Evolutionary conservation across 116 monocot genomes (phyloP).

Genomic region (Posidonia oceanica): DNA sequence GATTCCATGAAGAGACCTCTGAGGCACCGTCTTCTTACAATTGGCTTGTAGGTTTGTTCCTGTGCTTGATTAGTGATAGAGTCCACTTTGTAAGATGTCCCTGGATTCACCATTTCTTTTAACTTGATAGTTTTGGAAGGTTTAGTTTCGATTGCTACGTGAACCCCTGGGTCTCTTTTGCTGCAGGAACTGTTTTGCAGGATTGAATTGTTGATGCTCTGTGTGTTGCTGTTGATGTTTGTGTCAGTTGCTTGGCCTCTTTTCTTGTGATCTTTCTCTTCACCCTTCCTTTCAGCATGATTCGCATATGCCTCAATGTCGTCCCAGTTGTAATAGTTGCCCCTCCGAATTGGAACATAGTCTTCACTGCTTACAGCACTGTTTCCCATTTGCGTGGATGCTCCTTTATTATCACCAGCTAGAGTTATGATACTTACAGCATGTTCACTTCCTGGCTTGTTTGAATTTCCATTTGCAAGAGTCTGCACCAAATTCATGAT

Average conservation of each 20-base stretch:
- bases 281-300: too few species aligned
- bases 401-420: slow-evolving; percentile 69
- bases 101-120: slow-evolving; percentile 12
- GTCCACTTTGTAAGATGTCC: neutral
- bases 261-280: neutral
- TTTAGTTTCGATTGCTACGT: slow-evolving; percentile 16
- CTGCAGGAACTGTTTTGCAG: slow-evolving; percentile 40
- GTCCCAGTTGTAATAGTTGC: too few species aligned
- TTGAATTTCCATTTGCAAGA: slow-evolving; percentile 9
- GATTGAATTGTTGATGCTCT: slow-evolving; percentile 72
- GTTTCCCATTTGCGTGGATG: slow-evolving; percentile 20
- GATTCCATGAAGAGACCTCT: slow-evolving; percentile 53
- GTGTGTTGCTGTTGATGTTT: slow-evolving; percentile 60
- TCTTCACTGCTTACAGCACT: neutral
- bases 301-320: too few species aligned
- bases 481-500: slow-evolving; percentile 32
- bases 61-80: too few species aligned
- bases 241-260: slow-evolving; percentile 1
- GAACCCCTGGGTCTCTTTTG: slow-evolving; percentile 41
- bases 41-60: slow-evolving; percentile 7
- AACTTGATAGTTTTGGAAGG: too few species aligned
- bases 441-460: slow-evolving; percentile 12
- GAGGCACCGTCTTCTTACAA: slow-evolving; percentile 54
- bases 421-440: slow-evolving; percentile 43
- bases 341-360: neutral